These are phyloP conservation scores for Ophiostoma himal-ulmi DNA, from an alignment of 2,329 filamentous ascomycete species.

Conservation along the genomic window DNA sequence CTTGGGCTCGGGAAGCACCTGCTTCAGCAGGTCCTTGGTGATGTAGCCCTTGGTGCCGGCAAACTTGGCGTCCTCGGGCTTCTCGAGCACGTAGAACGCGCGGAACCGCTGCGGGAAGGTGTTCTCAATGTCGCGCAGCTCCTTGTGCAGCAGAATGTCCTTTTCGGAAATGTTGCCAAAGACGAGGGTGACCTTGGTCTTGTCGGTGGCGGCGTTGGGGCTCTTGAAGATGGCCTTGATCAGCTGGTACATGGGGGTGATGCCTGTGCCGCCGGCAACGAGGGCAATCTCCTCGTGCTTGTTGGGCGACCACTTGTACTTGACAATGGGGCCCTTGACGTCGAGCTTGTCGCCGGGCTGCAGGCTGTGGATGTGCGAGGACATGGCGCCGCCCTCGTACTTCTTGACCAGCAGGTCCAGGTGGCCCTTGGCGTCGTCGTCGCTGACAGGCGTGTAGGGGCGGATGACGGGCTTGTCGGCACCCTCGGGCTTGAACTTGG, in stretches of 20 bases:
- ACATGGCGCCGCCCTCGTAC: constrained; percentile 90
- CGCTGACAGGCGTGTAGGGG: constrained; percentile 87
- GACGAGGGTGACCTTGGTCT: constrained; percentile 94
- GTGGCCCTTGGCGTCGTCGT: constrained; percentile 74
- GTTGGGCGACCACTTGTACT: constrained; percentile 84
- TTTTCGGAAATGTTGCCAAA: constrained; percentile 87
- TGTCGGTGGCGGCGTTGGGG: constrained; percentile 67
- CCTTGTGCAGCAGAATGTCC: constrained; percentile 84
- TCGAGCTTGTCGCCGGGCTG: constrained; percentile 74
- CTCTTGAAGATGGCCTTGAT: constrained; percentile 89
- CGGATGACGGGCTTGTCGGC: constrained; percentile 75
- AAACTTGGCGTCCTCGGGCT: constrained; percentile 63
- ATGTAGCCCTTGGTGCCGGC: constrained; percentile 78
- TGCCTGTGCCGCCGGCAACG: constrained; percentile 91
- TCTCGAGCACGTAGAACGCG: constrained; percentile 89
- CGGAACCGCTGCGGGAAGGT: constrained; percentile 92
- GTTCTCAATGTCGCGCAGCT: constrained; percentile 85
- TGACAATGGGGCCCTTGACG: constrained; percentile 92
- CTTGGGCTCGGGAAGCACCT: constrained; percentile 88
- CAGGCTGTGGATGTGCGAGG: constrained; percentile 78
- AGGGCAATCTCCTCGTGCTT: constrained; percentile 87
- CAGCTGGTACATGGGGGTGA: constrained; percentile 98
- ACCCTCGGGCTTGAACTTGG: constrained; percentile 81
- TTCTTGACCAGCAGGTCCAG: constrained; percentile 87
- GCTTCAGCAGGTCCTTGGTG: constrained; percentile 89